phyloP scores from a whole-genome alignment of 805 yeast genomes.

The Yueomyces sinensis region DNA sequence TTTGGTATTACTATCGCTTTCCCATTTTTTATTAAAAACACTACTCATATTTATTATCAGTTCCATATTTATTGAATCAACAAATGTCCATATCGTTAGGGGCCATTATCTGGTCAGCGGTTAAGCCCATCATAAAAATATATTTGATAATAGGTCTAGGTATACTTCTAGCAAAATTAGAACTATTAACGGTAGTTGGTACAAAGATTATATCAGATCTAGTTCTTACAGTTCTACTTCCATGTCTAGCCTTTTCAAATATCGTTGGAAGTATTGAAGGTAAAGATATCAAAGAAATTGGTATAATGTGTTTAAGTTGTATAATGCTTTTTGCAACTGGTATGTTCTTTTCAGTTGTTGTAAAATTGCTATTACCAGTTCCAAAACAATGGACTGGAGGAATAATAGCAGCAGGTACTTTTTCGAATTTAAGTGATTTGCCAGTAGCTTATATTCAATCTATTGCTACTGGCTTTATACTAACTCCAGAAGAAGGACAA shows the following conservation, averaged over 20 bases:
- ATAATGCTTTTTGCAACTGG: constrained; percentile 41
- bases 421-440: constrained; percentile 64
- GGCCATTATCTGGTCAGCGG: constrained; percentile 34
- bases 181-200: constrained; percentile 50
- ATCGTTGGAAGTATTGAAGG: constrained; percentile 48
- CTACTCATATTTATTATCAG: too few species aligned
- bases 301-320: constrained; percentile 46
- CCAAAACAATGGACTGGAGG: constrained; percentile 68
- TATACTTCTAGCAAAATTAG: constrained; percentile 40
- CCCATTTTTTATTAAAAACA: too few species aligned
- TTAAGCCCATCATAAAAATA: constrained; percentile 65
- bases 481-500: constrained; percentile 45
- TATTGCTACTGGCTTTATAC: constrained; percentile 44
- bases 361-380: constrained; percentile 25
- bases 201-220: constrained; percentile 50
- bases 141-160: constrained; percentile 63
- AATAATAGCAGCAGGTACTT: constrained; percentile 50
- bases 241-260: constrained; percentile 51
- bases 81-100: constrained; percentile 19
- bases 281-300: constrained; percentile 57
- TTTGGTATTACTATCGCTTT: too few species aligned
- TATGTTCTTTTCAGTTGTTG: constrained; percentile 29
- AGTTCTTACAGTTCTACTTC: constrained; percentile 48
- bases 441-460: constrained; percentile 71
- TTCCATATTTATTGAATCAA: not conserved